Percentiles rank a stretch among this genome's conserved stretches.
Evolutionary conservation across 2,329 filamentous ascomycete species (phyloP).

Genomic region (Botrytis paeoniae): DNA sequence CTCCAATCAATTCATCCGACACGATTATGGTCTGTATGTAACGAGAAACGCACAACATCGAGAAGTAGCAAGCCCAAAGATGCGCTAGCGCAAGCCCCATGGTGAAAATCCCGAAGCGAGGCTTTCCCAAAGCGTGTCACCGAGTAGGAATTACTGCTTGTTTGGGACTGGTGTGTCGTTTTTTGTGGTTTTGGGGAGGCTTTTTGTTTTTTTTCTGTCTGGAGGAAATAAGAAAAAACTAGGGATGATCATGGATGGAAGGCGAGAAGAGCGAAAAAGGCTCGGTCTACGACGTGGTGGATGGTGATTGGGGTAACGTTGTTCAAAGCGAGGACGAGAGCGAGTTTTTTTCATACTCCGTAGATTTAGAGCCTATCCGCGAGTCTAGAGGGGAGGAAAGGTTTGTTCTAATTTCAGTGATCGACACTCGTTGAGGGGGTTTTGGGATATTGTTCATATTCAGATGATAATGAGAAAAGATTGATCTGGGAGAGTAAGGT

Average conservation of each 20-base stretch:
- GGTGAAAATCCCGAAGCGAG: slow-evolving; percentile 6
- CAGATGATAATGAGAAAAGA: not conserved
- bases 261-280: slow-evolving; percentile 1
- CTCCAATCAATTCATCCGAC: not conserved
- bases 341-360: slow-evolving; percentile 10
- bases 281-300: slow-evolving; percentile 34
- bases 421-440: not conserved
- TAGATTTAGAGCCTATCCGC: not conserved
- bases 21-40: not conserved
- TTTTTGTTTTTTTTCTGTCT: not conserved
- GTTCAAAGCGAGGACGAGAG: slow-evolving; percentile 18
- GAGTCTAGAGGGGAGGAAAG: not conserved
- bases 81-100: not conserved
- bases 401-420: not conserved
- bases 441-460: not conserved
- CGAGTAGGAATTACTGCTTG: slow-evolving; percentile 5
- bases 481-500: not conserved
- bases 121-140: slow-evolving; percentile 13
- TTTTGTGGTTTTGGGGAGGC: not conserved
- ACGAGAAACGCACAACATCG: slow-evolving; percentile 8
- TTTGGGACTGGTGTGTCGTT: not conserved
- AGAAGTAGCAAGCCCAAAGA: not conserved
- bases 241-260: slow-evolving; percentile 1
- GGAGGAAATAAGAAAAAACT: slow-evolving; percentile 1
- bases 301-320: slow-evolving; percentile 35